A percentile compares a stretch with the other conserved stretches of the same genome.
Evolutionary conservation across 2,329 filamentous ascomycete species (phyloP).

Genomic region (Gaeumannomyces tritici): DNA sequence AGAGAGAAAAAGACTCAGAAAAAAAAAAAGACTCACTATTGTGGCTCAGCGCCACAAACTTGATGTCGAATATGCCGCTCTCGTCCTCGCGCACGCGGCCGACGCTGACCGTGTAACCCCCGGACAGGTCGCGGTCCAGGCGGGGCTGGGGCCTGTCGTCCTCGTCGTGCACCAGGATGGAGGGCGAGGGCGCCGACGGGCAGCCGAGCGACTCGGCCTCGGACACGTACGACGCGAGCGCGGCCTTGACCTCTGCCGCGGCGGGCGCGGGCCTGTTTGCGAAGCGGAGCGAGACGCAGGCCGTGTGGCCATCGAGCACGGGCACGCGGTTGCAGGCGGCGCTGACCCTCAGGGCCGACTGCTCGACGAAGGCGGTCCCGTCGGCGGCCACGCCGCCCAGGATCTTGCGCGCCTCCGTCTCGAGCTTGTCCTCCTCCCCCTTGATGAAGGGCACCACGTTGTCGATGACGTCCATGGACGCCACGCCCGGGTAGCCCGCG

Average conservation of each 20-base stretch:
- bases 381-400: conserved; percentile 65
- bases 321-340: conserved; percentile 89
- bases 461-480: conserved; percentile 91
- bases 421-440: conserved; percentile 93
- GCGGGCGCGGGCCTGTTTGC: conserved; percentile 63
- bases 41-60: conserved; percentile 89
- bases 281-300: conserved; percentile 85
- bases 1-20: too few relatives aligned
- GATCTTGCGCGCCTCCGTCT: conserved; percentile 92
- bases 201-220: conserved; percentile 80
- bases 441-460: conserved; percentile 92
- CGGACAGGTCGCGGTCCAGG: conserved; percentile 74
- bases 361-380: conserved; percentile 66
- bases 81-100: conserved; percentile 80
- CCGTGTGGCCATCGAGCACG: conserved; percentile 92
- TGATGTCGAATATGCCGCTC: conserved; percentile 84
- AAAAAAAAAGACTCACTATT: conserved; percentile 39
- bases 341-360: conserved; percentile 64
- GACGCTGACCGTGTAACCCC: conserved; percentile 85
- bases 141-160: conserved; percentile 84
- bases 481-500: conserved; percentile 82
- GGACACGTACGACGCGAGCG: conserved; percentile 69
- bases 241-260: conserved; percentile 67
- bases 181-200: conserved; percentile 70
- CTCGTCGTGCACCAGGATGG: conserved; percentile 86